Evolutionary conservation across 1,284 basidiomycete species (phyloP).

Genomic region (Athelia sp.): DNA sequence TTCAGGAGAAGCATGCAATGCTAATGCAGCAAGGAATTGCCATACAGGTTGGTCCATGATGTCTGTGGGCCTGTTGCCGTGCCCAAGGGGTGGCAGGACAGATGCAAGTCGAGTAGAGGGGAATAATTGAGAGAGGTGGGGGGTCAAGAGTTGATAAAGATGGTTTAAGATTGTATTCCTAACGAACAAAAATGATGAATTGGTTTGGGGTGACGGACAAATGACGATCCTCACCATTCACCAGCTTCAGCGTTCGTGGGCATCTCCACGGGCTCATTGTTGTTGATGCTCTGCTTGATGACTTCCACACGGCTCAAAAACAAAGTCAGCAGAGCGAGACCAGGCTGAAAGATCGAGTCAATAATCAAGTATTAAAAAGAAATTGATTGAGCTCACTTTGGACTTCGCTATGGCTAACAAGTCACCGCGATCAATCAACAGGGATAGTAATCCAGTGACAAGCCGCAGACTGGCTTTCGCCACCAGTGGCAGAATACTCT

Average conservation of each 20-base stretch:
- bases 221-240: constrained; percentile 66
- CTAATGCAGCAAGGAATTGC: constrained; percentile 88
- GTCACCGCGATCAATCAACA: constrained; percentile 82
- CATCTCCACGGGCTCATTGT: constrained; percentile 45
- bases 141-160: constrained; percentile 75
- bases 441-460: constrained; percentile 82
- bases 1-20: constrained; percentile 79
- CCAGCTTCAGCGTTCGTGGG: constrained; percentile 73
- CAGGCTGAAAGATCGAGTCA: constrained; percentile 54
- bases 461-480: constrained; percentile 76
- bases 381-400: constrained; percentile 51
- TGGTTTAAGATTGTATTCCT: constrained; percentile 85
- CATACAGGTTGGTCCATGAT: constrained; percentile 87
- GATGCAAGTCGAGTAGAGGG: constrained; percentile 78
- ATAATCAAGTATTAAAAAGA: neutral
- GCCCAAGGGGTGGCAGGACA: constrained; percentile 26
- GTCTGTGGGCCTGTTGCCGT: constrained; percentile 45
- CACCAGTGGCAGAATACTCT: constrained; percentile 81
- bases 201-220: constrained; percentile 8
- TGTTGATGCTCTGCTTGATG: constrained; percentile 70
- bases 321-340: constrained; percentile 87
- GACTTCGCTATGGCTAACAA: constrained; percentile 69
- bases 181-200: constrained; percentile 2
- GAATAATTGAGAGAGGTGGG: constrained; percentile 79
- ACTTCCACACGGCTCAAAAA: constrained; percentile 91